Percentiles rank a stretch among this genome's conserved stretches.
phyloP scores from a whole-genome alignment of 1,139 yeast genomes.

The Blastobotrys capitulatus region DNA sequence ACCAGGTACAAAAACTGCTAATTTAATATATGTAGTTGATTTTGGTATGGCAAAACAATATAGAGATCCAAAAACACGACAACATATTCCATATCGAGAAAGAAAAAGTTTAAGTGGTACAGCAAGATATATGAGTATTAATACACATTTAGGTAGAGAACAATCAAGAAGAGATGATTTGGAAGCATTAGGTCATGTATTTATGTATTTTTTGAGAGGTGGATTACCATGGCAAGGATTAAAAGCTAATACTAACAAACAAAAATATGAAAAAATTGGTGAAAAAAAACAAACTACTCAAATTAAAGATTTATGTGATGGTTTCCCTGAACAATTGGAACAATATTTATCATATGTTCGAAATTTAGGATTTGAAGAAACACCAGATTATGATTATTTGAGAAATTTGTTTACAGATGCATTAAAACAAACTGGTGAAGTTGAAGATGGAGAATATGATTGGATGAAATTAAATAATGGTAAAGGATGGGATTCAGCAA shows the following conservation, averaged over 20 bases:
- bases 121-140: conserved; percentile 95
- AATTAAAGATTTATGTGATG: conserved; percentile 70
- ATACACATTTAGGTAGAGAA: conserved; percentile 95
- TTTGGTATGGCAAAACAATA: conserved; percentile 99
- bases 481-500: conserved; percentile 76
- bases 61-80: conserved; percentile 90
- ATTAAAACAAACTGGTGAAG: conserved; percentile 62
- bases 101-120: conserved; percentile 93
- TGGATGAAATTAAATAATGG: conserved; percentile 94
- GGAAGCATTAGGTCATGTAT: conserved; percentile 93
- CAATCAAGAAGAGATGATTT: conserved; percentile 94
- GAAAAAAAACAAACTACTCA: conserved; percentile 87
- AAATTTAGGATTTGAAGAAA: conserved; percentile 80
- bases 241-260: conserved; percentile 96
- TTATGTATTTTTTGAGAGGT: conserved; percentile 88
- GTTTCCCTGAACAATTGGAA: conserved; percentile 82
- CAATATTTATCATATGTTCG: conserved; percentile 82
- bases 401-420: conserved; percentile 71
- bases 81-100: conserved; percentile 94
- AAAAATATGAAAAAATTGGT: conserved; percentile 94
- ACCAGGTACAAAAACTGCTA: conserved; percentile 46
- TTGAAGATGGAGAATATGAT: conserved; percentile 83
- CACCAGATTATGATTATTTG: conserved; percentile 88
- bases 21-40: conserved; percentile 50
- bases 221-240: conserved; percentile 98